phyloP scores from a whole-genome alignment of 169 alveolate genomes.

The Fabrea salina region DNA sequence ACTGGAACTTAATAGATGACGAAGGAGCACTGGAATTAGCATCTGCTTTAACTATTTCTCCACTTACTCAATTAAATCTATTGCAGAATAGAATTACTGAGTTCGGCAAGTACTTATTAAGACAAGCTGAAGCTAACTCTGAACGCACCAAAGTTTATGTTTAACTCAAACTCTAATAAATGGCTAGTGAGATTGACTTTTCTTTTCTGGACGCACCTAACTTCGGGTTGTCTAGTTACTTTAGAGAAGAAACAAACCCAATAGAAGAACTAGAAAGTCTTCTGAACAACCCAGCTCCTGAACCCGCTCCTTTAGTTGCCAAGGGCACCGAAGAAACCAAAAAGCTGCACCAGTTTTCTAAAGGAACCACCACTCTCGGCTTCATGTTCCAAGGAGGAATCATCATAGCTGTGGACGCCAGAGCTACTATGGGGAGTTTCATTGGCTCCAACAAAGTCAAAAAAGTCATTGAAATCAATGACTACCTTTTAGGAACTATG shows the following conservation, averaged over 20 bases:
- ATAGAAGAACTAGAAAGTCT: neutral
- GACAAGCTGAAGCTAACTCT: too few species aligned
- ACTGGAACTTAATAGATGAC: too few species aligned
- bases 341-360: conserved; percentile 25
- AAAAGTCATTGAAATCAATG: conserved; percentile 96
- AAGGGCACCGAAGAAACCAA: neutral
- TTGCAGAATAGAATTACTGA: too few species aligned
- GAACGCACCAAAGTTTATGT: too few species aligned
- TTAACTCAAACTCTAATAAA: too few species aligned
- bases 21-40: too few species aligned
- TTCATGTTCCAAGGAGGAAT: conserved; percentile 96
- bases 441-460: conserved; percentile 94
- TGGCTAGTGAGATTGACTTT: too few species aligned
- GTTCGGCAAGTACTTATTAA: too few species aligned
- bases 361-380: conserved; percentile 99
- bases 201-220: conserved; percentile 16
- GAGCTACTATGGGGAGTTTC: conserved; percentile 99
- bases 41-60: too few species aligned
- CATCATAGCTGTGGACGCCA: conserved; percentile 98
- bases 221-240: conserved; percentile 13
- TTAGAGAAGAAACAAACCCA: neutral
- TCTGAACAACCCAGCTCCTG: neutral
- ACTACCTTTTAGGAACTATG: conserved; percentile 97
- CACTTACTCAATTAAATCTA: too few species aligned
- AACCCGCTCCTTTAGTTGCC: conserved; percentile 8